Evolutionary conservation across 169 alveolate species (phyloP).

Genomic region (Plasmodium relictum): DNA sequence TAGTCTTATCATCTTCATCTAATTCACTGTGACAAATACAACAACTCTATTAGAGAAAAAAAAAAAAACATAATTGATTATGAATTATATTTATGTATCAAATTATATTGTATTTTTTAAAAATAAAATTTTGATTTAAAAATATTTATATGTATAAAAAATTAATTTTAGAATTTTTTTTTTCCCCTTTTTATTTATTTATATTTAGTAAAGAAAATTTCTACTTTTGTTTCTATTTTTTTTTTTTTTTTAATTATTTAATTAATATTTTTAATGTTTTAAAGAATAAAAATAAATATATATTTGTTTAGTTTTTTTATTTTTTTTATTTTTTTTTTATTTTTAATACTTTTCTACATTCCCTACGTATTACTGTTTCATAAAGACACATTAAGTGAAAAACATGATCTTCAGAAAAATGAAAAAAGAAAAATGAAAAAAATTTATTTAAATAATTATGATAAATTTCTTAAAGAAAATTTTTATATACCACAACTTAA

Average conservation of each 20-base stretch:
- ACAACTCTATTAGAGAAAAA: slow-evolving; percentile 44
- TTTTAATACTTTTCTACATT: slow-evolving; percentile 65
- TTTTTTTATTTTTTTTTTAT: slow-evolving; percentile 12
- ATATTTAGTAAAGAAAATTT: slow-evolving; percentile 6
- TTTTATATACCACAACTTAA: slow-evolving; percentile 50
- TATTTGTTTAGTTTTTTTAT: slow-evolving; percentile 11
- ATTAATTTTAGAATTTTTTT: slow-evolving; percentile 4
- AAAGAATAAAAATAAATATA: slow-evolving; percentile 16
- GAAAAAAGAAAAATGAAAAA: slow-evolving; percentile 14
- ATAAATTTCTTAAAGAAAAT: background rate
- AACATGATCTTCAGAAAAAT: slow-evolving; percentile 47
- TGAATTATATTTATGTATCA: background rate
- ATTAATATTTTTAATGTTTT: background rate
- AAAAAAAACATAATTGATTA: background rate
- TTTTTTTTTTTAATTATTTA: background rate
- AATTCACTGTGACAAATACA: slow-evolving; percentile 72
- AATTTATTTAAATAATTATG: background rate
- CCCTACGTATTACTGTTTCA: slow-evolving; percentile 68
- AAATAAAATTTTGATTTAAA: background rate
- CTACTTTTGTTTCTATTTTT: slow-evolving; percentile 8
- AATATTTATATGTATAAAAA: slow-evolving; percentile 5
- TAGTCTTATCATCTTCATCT: slow-evolving; percentile 40
- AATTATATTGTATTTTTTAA: background rate
- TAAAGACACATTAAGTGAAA: slow-evolving; percentile 73
- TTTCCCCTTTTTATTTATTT: background rate